phyloP scores from a whole-genome alignment of 2,329 filamentous ascomycete genomes.

The Phialocephala subalpina region DNA sequence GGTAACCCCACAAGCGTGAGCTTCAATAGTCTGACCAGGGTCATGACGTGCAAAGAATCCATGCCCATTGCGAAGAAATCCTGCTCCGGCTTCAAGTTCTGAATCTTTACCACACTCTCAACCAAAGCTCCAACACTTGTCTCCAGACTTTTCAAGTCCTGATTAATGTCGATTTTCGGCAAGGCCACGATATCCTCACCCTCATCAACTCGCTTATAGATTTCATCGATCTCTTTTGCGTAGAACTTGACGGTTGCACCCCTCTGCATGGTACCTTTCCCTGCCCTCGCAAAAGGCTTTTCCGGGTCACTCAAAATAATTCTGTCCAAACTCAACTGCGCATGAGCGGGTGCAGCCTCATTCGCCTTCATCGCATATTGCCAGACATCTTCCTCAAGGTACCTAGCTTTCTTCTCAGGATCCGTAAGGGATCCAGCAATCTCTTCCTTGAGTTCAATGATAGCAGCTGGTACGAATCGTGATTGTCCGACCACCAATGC shows the following conservation, averaged over 20 bases:
- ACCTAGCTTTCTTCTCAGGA: neutral
- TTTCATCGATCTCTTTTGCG: constrained; percentile 42
- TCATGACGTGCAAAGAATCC: constrained; percentile 18
- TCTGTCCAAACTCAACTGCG: constrained; percentile 37
- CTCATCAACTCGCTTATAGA: constrained; percentile 39
- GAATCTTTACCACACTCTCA: neutral
- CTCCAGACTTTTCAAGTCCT: neutral
- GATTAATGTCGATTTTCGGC: neutral
- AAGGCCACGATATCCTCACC: neutral
- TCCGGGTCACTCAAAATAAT: constrained; percentile 44
- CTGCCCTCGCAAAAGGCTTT: constrained; percentile 46
- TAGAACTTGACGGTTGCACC: constrained; percentile 43
- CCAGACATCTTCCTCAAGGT: neutral
- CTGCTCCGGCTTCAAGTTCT: neutral
- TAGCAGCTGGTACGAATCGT: constrained; percentile 11
- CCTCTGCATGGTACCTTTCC: constrained; percentile 49
- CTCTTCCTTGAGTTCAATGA: constrained; percentile 5
- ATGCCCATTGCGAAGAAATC: constrained; percentile 15
- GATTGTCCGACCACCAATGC: constrained; percentile 47
- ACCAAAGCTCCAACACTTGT: neutral
- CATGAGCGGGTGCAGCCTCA: constrained; percentile 40
- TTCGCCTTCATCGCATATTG: constrained; percentile 38
- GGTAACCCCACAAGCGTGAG: neutral
- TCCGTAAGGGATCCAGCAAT: neutral
- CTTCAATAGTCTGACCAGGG: constrained; percentile 6